phyloP scores from a whole-genome alignment of 352 stramenopile species.

The Discostella stelligera region DNA sequence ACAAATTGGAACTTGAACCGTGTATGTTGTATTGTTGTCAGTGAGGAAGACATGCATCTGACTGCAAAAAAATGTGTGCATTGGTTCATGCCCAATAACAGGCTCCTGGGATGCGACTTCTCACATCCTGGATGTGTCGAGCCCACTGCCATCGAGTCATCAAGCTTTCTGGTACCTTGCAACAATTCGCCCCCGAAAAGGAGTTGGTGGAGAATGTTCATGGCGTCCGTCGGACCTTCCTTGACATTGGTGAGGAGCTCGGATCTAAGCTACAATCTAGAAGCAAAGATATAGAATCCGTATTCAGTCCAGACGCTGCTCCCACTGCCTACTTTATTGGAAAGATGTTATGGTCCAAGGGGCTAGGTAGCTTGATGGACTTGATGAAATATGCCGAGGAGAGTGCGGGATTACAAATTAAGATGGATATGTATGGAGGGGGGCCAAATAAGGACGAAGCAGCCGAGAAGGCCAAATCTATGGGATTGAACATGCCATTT shows the following conservation, averaged over 20 bases:
- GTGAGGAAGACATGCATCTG: no score
- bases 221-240: slow-evolving; percentile 81
- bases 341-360: slow-evolving; percentile 88
- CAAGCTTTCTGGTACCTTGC: slow-evolving; percentile 83
- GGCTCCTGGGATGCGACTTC: slow-evolving; percentile 71
- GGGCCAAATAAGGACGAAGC: slow-evolving; percentile 83
- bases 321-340: slow-evolving; percentile 85
- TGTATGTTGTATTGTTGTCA: no score
- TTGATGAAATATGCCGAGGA: slow-evolving; percentile 79
- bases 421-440: slow-evolving; percentile 84
- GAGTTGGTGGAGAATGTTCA: slow-evolving; percentile 86
- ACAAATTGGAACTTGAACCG: no score
- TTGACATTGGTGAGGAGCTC: slow-evolving; percentile 75
- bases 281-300: slow-evolving; percentile 35
- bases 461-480: slow-evolving; percentile 51
- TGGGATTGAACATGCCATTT: slow-evolving; percentile 78
- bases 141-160: slow-evolving; percentile 86
- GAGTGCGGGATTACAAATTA: slow-evolving; percentile 61
- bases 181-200: slow-evolving; percentile 84
- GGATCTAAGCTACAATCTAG: slow-evolving; percentile 23
- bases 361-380: slow-evolving; percentile 82
- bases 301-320: slow-evolving; percentile 63
- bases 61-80: neutral
- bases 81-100: slow-evolving; percentile 14
- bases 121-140: slow-evolving; percentile 85